phyloP scores from a whole-genome alignment of 2,329 filamentous ascomycete species.

The Pestalotiopsis sp. region DNA sequence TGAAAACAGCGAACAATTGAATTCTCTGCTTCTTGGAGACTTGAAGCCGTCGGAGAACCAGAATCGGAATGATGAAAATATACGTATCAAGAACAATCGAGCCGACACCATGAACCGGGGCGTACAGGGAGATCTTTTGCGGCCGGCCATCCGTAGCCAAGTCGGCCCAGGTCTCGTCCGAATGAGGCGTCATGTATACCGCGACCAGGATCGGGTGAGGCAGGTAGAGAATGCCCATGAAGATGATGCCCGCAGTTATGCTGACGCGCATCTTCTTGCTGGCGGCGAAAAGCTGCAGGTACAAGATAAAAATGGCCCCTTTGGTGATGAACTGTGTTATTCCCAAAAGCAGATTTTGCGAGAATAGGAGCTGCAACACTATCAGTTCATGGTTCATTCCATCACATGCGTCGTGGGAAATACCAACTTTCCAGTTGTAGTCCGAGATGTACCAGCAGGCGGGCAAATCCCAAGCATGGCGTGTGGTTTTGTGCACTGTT shows the following conservation, averaged over 20 bases:
- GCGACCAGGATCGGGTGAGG: neutral
- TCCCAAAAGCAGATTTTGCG: neutral
- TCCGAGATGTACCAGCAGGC: neutral
- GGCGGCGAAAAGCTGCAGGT: neutral
- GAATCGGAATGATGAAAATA: neutral
- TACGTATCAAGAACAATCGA: neutral
- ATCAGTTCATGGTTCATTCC: neutral
- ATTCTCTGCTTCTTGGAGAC: neutral
- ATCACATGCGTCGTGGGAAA: neutral
- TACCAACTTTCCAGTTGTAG: neutral
- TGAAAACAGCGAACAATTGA: neutral
- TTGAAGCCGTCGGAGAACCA: neutral
- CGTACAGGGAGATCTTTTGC: neutral
- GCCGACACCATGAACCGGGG: neutral
- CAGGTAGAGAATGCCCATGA: neutral
- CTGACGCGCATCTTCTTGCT: neutral
- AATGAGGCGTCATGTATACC: neutral
- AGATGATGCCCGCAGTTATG: neutral
- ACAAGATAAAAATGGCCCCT: neutral
- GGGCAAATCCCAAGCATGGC: slow-evolving; percentile 1
- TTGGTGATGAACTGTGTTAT: neutral
- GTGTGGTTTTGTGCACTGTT: neutral
- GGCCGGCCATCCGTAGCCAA: neutral
- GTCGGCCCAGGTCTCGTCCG: neutral
- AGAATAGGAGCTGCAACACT: neutral